phyloP scores from a whole-genome alignment of 78 protist genomes.

The Tieghemostelium lacteum region DNA sequence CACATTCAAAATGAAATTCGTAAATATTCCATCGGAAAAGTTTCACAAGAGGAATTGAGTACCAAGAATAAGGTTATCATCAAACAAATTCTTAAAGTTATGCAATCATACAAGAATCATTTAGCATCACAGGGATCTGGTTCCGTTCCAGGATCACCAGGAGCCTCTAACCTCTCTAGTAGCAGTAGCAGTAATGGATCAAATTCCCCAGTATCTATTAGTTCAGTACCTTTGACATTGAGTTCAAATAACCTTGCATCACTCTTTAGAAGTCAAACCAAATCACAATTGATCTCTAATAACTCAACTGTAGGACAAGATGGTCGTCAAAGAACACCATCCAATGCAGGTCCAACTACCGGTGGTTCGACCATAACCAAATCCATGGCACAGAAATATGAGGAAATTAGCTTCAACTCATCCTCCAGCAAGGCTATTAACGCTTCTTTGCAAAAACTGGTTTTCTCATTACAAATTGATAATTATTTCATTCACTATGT shows the following conservation, averaged over 20 bases:
- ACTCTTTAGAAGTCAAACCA: conserved; percentile 60
- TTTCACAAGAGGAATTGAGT: conserved; percentile 66
- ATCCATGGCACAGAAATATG: conserved; percentile 33
- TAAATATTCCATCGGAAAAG: conserved; percentile 78
- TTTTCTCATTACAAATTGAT: conserved; percentile 67
- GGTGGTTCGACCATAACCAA: conserved; percentile 29
- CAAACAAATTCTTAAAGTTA: conserved; percentile 67
- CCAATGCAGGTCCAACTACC: conserved; percentile 20
- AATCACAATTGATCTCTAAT: neutral
- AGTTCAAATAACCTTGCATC: conserved; percentile 44
- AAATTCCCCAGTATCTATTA: neutral
- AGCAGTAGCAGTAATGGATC: neutral
- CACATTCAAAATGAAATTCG: conserved; percentile 68
- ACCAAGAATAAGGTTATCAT: conserved; percentile 45
- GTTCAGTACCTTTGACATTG: neutral
- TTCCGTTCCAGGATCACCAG: neutral
- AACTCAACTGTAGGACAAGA: neutral
- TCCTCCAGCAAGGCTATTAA: conserved; percentile 18
- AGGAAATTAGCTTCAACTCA: conserved; percentile 43
- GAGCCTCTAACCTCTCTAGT: neutral
- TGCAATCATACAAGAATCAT: conserved; percentile 38
- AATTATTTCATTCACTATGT: conserved; percentile 81
- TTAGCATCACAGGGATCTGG: neutral
- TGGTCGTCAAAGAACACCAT: conserved; percentile 56
- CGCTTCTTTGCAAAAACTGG: conserved; percentile 67